Base-by-base conservation (phyloP, 495 filamentous ascomycete genomes). In the Letharia lupina region DNA sequence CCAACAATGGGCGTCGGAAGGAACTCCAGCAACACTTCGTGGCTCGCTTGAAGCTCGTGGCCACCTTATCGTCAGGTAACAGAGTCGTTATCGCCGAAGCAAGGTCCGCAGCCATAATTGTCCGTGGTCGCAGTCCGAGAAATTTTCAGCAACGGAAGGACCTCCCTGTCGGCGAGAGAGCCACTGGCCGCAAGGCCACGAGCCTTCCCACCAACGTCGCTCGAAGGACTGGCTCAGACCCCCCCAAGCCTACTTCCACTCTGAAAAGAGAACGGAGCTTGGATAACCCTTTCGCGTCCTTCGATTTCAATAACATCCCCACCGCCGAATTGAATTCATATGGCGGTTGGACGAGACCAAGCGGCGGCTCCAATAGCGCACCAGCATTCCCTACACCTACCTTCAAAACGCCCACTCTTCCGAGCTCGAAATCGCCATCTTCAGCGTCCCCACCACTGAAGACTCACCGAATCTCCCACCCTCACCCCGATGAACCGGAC, bases 1-100 rank as follows among this genome's bases (percentile, higher is more conserved):
- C 92, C 33, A 91, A 91, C 73, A 91, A 91, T 65, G 88, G 88
- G 16, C 85, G 89, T 63, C 79, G 89, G 57, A 89, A 90, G 77
- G 89, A 91, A 72, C 81, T 92, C 39, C 89, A 92, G 71, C 89
- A 92, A 69, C 89, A 92, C 75, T 92, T 92, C 71, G 85, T 90
- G 39, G 81, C 91, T 61, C 83, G 88, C 56, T 79, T 92, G 68
- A 88, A 88, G 72, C 85, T 92, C 37, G 79, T 89, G 52, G 89
- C 85, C 33, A 89, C 87, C 3, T 73, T 92, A 56, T 82, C 86
- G 8, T 89, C 87, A 58, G 88, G 88, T 15, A 72, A 82, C 11
- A 89, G 87, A 71, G 78, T 88, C 40, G 81, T 86, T 56, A 80
- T 91, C 31, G 86, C 85, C 40, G 89, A 92, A 73, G 82, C 87